Evolutionary conservation across 805 yeast genomes (phyloP).

Genomic region (Lachancea meyersii): DNA sequence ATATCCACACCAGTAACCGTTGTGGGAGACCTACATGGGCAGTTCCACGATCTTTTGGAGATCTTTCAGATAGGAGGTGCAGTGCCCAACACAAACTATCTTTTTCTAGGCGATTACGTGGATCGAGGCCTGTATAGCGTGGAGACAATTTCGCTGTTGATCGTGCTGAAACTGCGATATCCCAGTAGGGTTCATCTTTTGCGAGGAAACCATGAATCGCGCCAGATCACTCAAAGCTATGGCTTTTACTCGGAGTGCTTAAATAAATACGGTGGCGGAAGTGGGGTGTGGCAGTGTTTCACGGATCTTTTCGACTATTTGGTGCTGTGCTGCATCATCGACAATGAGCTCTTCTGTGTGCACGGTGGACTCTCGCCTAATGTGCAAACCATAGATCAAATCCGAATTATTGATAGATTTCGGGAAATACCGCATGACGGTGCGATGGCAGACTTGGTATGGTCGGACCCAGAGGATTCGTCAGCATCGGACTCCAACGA

Average conservation of each 20-base stretch:
- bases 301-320: slow-evolving; percentile 91
- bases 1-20: slow-evolving; percentile 84
- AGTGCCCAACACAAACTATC: slow-evolving; percentile 88
- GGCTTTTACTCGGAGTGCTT: slow-evolving; percentile 95
- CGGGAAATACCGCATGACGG: slow-evolving; percentile 98
- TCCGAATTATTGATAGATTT: slow-evolving; percentile 82
- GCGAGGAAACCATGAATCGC: slow-evolving; percentile 93
- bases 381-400: slow-evolving; percentile 89
- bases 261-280: slow-evolving; percentile 68
- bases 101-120: slow-evolving; percentile 92
- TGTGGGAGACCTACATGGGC: slow-evolving; percentile 98
- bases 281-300: slow-evolving; percentile 80
- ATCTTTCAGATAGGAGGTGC: slow-evolving; percentile 90
- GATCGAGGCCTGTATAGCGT: slow-evolving; percentile 92
- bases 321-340: slow-evolving; percentile 83
- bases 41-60: slow-evolving; percentile 87
- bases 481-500: slow-evolving; percentile 45
- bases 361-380: slow-evolving; percentile 97
- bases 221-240: slow-evolving; percentile 95
- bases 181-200: slow-evolving; percentile 78
- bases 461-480: slow-evolving; percentile 96
- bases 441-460: slow-evolving; percentile 97
- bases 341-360: slow-evolving; percentile 83
- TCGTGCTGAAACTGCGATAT: slow-evolving; percentile 78
- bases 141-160: slow-evolving; percentile 80